Evolutionary conservation across 345 rosid genomes (phyloP), one percentile per base, ranked within the genome.

Genomic region (Stellera chamaejasme): DNA sequence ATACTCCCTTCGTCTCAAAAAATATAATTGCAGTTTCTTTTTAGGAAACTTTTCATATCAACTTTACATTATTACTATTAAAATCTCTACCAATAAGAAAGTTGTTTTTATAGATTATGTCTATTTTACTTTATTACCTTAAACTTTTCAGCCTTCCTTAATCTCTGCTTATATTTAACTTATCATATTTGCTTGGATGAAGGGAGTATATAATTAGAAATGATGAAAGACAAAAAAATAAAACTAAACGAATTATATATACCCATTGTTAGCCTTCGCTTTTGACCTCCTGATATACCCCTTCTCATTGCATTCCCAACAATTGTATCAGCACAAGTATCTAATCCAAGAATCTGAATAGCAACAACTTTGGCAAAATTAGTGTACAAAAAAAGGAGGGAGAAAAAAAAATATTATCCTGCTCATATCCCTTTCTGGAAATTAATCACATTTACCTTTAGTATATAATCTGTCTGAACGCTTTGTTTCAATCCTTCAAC

Each of bases 231-330:
- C 42, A 66, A 49, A 26, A 6, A 50, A 10, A 19, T 0, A 19
- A 19, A 19, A 19, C 23, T 19, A 19, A 19, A 19, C 23, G 1
- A 19, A 19, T 19, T 19, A 19, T 19, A 19, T 19, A 10, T 50
- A 82, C 88, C 82, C 28, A 80, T 74, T 5, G 84, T 76, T 23
- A 82, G 45, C 32, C 87, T 66, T 64, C 66, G 76, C 71, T 68
- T 78, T 52, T 78, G 75, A 16, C 82, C 78, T 6, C 84, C 87
- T 27, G 84, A 78, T 47, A 82, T 72, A 27, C 91, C 96, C 65
- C 91, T 73, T 51, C 56, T 72, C 91, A 84, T 80, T 10, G 76
- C 79, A 72, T 87, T 78, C 44, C 96, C 96, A 7, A 77, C 89
- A 25, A 82, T 67, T 10, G 85, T 82, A 50, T 87, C 85, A 12